These are phyloP conservation scores for Astrocystis sublimbata DNA, from an alignment of 495 filamentous ascomycete genomes.

Conservation along the genomic window DNA sequence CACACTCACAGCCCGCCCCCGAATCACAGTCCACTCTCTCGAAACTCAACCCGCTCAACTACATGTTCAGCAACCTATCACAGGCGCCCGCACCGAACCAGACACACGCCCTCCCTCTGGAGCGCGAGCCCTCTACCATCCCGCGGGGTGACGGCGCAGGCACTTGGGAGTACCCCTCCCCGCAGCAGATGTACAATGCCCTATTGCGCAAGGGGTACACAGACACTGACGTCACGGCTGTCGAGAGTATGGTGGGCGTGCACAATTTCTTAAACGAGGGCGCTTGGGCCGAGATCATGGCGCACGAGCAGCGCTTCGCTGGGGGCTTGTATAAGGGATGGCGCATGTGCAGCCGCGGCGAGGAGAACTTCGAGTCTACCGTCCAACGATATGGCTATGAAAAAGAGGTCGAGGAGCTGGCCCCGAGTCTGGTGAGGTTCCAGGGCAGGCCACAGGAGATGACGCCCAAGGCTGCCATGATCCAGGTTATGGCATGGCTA, in stretches of 20 bases:
- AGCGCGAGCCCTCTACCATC: constrained; percentile 81
- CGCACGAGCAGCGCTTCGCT: constrained; percentile 85
- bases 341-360: constrained; percentile 72
- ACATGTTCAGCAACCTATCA: constrained; percentile 87
- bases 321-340: constrained; percentile 70
- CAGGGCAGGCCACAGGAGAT: constrained; percentile 84
- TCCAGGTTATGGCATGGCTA: constrained; percentile 73
- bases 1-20: constrained; percentile 35
- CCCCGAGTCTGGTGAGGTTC: constrained; percentile 78
- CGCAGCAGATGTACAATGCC: constrained; percentile 99
- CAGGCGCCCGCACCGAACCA: constrained; percentile 75
- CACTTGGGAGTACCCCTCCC: constrained; percentile 97
- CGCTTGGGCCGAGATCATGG: constrained; percentile 90
- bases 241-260: constrained; percentile 96
- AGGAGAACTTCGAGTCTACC: constrained; percentile 50
- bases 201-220: constrained; percentile 93
- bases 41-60: constrained; percentile 89
- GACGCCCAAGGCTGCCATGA: constrained; percentile 83
- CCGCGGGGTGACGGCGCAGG: constrained; percentile 72
- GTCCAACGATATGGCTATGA: constrained; percentile 37
- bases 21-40: constrained; percentile 55
- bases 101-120: constrained; percentile 67
- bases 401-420: constrained; percentile 38
- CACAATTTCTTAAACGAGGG: constrained; percentile 99
- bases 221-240: constrained; percentile 86